A percentile compares a stretch with the other conserved stretches of the same genome.
These are phyloP conservation scores for Saccharum spontaneum DNA, from an alignment of 176 grass and related monocot species.

Conservation along the genomic window DNA sequence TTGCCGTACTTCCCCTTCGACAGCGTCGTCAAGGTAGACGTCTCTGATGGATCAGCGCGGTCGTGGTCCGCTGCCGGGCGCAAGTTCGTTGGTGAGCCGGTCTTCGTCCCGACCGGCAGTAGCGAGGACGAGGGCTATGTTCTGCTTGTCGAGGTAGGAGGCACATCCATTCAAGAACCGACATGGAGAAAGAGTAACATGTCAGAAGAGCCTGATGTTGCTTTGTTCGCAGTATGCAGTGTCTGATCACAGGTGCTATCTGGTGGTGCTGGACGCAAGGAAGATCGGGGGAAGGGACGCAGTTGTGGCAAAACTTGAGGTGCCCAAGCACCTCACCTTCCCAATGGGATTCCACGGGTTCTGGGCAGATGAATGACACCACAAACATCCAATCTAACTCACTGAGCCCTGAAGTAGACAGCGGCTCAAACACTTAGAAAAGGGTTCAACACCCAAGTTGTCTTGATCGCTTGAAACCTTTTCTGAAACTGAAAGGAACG, in stretches of 20 bases:
- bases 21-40: conserved; percentile 64
- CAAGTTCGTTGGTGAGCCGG: conserved; percentile 78
- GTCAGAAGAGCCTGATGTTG: not conserved
- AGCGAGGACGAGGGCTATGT: conserved; percentile 82
- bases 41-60: conserved; percentile 30
- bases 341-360: conserved; percentile 95
- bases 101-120: conserved; percentile 52
- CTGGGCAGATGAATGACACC: conserved; percentile 52
- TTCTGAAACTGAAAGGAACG: too few species aligned
- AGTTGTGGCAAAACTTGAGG: conserved; percentile 69
- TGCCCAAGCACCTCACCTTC: conserved; percentile 82
- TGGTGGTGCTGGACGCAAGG: conserved; percentile 74
- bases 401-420: not conserved
- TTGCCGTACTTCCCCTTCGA: conserved; percentile 87
- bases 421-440: too few species aligned
- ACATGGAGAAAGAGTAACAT: not conserved
- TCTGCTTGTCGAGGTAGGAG: conserved; percentile 78
- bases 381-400: not conserved
- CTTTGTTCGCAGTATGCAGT: conserved; percentile 67
- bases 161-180: not conserved
- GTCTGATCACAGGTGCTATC: conserved; percentile 62
- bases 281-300: conserved; percentile 66
- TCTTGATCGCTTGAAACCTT: too few species aligned
- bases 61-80: conserved; percentile 52
- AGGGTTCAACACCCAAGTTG: too few species aligned